phyloP scores from a whole-genome alignment of 176 grass and related monocot species.

The Triticum timopheevii region DNA sequence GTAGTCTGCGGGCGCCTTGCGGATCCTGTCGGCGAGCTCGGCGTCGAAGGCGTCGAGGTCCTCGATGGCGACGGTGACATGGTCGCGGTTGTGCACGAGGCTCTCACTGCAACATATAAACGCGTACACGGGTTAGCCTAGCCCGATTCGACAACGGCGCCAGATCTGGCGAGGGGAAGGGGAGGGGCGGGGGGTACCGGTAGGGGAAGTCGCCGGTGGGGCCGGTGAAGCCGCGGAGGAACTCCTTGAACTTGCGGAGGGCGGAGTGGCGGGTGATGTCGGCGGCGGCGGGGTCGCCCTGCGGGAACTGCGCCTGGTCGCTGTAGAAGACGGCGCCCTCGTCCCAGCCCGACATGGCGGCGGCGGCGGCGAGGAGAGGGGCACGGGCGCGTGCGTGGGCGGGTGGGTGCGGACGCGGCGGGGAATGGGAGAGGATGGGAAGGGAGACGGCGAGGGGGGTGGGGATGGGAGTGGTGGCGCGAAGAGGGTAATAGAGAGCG shows the following conservation, averaged over 20 bases:
- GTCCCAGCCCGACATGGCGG: slow-evolving; percentile 91
- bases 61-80: slow-evolving; percentile 87
- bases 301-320: slow-evolving; percentile 94
- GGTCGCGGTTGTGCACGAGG: slow-evolving; percentile 82
- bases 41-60: slow-evolving; percentile 92
- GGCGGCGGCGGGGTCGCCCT: slow-evolving; percentile 60
- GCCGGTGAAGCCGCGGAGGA: slow-evolving; percentile 81
- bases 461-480: background rate
- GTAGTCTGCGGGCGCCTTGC: slow-evolving; percentile 84
- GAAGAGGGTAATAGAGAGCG: slow-evolving; percentile 29
- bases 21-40: slow-evolving; percentile 85
- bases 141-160: background rate
- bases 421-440: background rate
- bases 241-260: slow-evolving; percentile 99
- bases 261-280: slow-evolving; percentile 81
- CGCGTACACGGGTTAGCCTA: background rate
- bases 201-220: slow-evolving; percentile 90
- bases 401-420: background rate
- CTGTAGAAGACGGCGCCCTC: slow-evolving; percentile 99
- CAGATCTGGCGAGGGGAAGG: background rate
- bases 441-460: background rate
- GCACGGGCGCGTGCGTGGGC: background rate
- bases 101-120: slow-evolving; percentile 52
- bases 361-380: background rate
- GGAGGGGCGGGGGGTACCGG: slow-evolving; percentile 30